Conservation (phyloP, 2,329 filamentous ascomycete genomes). For the Venturia oleaginea region DNA sequence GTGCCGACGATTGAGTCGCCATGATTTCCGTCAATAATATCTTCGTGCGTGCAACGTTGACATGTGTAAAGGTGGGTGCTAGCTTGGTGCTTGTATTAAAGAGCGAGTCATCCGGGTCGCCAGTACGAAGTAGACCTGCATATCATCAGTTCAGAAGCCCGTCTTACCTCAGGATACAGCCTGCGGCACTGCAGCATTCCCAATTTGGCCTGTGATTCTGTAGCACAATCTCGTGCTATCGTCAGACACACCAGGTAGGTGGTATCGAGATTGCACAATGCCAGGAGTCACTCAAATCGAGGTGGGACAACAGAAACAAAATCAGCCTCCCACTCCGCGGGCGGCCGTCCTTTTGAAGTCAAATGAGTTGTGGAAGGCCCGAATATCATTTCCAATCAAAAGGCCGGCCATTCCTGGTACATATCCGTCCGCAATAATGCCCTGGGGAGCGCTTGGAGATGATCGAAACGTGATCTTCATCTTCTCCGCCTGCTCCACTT, state of each 20-base stretch:
- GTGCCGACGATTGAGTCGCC: background rate
- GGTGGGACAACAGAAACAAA: background rate
- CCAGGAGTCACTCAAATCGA: background rate
- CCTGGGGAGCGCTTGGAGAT: too few relatives aligned
- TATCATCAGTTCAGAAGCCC: background rate
- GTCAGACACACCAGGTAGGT: background rate
- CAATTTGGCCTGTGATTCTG: background rate
- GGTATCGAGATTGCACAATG: background rate
- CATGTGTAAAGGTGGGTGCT: background rate
- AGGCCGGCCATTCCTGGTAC: background rate
- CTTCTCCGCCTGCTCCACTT: too few relatives aligned
- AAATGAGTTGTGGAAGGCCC: background rate
- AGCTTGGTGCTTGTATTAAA: background rate
- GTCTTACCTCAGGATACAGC: background rate
- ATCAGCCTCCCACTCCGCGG: background rate
- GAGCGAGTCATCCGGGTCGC: background rate
- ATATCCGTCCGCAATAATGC: background rate
- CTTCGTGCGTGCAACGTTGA: background rate
- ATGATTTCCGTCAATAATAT: too few relatives aligned
- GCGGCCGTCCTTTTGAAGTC: background rate
- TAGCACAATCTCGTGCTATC: background rate
- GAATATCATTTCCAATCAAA: background rate
- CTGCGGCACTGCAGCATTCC: background rate
- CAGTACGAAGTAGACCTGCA: background rate
- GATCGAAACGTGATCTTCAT: too few relatives aligned